Conservation (phyloP, 2,329 filamentous ascomycete genomes). For the Arthrobotrys megalospora region DNA sequence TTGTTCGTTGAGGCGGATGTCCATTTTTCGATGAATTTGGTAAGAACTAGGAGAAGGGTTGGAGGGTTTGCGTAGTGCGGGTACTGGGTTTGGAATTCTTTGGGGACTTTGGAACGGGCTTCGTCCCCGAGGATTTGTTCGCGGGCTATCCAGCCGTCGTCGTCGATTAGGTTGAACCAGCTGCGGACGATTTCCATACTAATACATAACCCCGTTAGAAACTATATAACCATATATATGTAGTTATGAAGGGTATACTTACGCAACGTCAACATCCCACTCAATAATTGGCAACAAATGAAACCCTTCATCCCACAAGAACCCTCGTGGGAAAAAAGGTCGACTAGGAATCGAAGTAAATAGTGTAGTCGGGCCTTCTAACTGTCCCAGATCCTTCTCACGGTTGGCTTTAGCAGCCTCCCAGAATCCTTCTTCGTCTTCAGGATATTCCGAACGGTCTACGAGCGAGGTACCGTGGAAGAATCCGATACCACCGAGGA, state of each 20-base stretch:
- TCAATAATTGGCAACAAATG: slow-evolving; percentile 91
- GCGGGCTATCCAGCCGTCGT: slow-evolving; percentile 96
- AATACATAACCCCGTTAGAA: slow-evolving; percentile 66
- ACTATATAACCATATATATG: background rate
- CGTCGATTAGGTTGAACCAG: slow-evolving; percentile 96
- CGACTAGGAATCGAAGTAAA: slow-evolving; percentile 93
- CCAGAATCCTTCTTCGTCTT: slow-evolving; percentile 96
- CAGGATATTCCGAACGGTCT: slow-evolving; percentile 94
- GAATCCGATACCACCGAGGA: slow-evolving; percentile 94
- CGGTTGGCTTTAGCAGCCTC: slow-evolving; percentile 86
- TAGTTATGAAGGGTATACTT: slow-evolving; percentile 62
- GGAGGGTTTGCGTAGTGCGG: slow-evolving; percentile 98
- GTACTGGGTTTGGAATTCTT: slow-evolving; percentile 94
- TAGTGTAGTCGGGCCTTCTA: slow-evolving; percentile 87
- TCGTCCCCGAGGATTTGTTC: slow-evolving; percentile 95
- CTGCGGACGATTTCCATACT: slow-evolving; percentile 85
- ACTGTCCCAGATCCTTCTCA: slow-evolving; percentile 66
- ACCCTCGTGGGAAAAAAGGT: slow-evolving; percentile 95
- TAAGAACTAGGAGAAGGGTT: slow-evolving; percentile 90
- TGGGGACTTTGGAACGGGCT: slow-evolving; percentile 92
- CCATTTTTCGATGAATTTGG: slow-evolving; percentile 83
- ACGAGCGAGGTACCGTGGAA: slow-evolving; percentile 91
- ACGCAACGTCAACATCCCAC: slow-evolving; percentile 91
- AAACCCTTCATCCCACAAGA: slow-evolving; percentile 98
- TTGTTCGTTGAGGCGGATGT: background rate